Conservation (phyloP, 805 yeast genomes). For the Schizosaccharomyces pombe region ASM294v3 CU329670.1:1107001-1107500, state of each 20-base stretch:
- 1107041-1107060: too few species aligned
- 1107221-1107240: slow-evolving; percentile 79
- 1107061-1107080: background rate
- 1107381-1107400: slow-evolving; percentile 58
- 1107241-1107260: slow-evolving; percentile 69
- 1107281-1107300: slow-evolving; percentile 42
- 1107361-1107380: slow-evolving; percentile 61
- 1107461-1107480: slow-evolving; percentile 50
- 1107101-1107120: background rate
- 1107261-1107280: slow-evolving; percentile 43
- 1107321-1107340: slow-evolving; percentile 1
- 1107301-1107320: slow-evolving; percentile 31
- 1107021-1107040: too few species aligned
- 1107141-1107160: background rate
- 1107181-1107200: slow-evolving; percentile 43
- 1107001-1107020: too few species aligned
- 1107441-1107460: slow-evolving; percentile 35
- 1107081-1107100: background rate
- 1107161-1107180: slow-evolving; percentile 18
- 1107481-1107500: slow-evolving; percentile 29
- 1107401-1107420: slow-evolving; percentile 79
- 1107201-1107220: slow-evolving; percentile 50
- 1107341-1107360: slow-evolving; percentile 69
- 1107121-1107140: background rate
- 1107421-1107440: slow-evolving; percentile 68